Base-by-base conservation (phyloP, 208 protist genomes). In the Trypanosoma scelopori region DNA sequence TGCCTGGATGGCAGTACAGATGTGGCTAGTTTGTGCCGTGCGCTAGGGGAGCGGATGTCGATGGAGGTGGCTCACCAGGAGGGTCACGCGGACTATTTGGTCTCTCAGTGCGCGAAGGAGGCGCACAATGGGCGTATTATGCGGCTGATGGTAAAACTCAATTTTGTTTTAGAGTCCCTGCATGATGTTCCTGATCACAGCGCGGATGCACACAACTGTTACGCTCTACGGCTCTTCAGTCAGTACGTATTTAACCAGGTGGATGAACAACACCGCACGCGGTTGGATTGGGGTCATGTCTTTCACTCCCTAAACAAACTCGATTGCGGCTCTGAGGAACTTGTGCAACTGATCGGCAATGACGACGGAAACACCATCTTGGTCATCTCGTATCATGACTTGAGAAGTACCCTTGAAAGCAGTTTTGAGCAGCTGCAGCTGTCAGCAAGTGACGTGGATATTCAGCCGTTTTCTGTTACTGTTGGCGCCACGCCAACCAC, bases 291-390 rank as follows among this genome's bases (percentile, higher is more conserved):
- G 78, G 97, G 89, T 16, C 96, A 98, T 58, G 93, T 98, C 6
- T 96, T 98, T 51, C 91, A 98, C 52, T 95, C 86, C 23, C 78
- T 99, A 57, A 99, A 99, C 74, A 99, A 99, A 80, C 79, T 99
- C 30, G 98, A 99, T 74, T 87, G 86, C 47, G 97, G 97, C 45
- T 90, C 89, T 3, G 75, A 91, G 39, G 98, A 99, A 58, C 84
- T 89, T 23, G 88, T 99, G 3, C 80, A 97, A 57, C 82, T 99
- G 23, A 96, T 98, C 61, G 81, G 77, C 18, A 85, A 85, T 41
- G 95, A 98, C 71, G 93, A 88, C 62, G 76, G 85, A 65, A 82
- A 82, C 30, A 87, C 87, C 5, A 79, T 98, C 16, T 69, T 99
- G 6, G 92, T 99, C 12, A 89, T 98, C 65, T 91, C 79, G 63